Conservation (phyloP, 768 basidiomycete genomes). For the Pulveroboletus frians region DNA sequence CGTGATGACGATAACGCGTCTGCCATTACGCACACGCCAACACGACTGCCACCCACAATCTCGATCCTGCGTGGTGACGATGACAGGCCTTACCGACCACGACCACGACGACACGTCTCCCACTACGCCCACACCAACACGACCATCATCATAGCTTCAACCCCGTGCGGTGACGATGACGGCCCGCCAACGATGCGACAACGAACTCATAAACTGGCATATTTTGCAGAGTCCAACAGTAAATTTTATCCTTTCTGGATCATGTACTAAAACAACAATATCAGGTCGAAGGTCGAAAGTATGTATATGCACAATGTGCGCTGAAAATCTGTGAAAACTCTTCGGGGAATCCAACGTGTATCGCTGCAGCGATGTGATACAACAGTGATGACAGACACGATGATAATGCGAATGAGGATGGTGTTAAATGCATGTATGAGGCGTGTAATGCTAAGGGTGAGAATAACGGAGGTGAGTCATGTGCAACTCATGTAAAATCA, state of each 20-base stretch:
- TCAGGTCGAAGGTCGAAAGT: slow-evolving; percentile 21
- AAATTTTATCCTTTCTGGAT: neutral
- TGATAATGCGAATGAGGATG: neutral
- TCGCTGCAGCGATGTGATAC: slow-evolving; percentile 4
- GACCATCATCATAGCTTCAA: too few species aligned
- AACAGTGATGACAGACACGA: slow-evolving; percentile 1
- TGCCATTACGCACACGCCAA: too few species aligned
- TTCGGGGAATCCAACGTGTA: slow-evolving; percentile 3
- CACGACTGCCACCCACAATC: too few species aligned
- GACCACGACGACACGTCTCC: too few species aligned
- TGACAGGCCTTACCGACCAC: too few species aligned
- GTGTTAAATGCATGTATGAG: slow-evolving; percentile 4
- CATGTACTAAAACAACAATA: slow-evolving; percentile 20
- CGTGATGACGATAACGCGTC: too few species aligned
- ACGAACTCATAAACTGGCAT: too few species aligned
- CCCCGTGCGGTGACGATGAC: too few species aligned
- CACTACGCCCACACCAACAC: too few species aligned
- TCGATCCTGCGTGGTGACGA: too few species aligned
- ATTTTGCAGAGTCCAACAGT: neutral
- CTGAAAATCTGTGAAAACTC: slow-evolving; percentile 1
- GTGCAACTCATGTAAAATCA: neutral
- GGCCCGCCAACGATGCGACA: too few species aligned
- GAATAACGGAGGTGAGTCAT: slow-evolving; percentile 5
- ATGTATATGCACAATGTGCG: slow-evolving; percentile 14
- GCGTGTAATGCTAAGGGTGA: slow-evolving; percentile 6